Evolutionary conservation across 2,329 filamentous ascomycete species (phyloP), one percentile per base, ranked within the genome.

Genomic region (Aspergillus phoenicis): DNA sequence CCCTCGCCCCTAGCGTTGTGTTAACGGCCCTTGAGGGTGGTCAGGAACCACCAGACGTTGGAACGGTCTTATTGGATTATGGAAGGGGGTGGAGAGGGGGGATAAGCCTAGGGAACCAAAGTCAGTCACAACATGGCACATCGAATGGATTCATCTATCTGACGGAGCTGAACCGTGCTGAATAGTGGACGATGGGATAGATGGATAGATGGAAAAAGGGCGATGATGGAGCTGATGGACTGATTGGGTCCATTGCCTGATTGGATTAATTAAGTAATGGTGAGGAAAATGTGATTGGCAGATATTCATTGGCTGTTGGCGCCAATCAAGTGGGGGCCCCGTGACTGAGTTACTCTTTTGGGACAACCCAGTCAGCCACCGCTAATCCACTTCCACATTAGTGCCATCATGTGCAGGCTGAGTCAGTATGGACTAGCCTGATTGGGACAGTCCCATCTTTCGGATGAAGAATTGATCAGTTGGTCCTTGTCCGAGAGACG

Each of bases 1-100:
- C 33, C 36, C 38, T 54, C 22, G 20, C 52, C 52, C 52, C 52
- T 54, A 15, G 52, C 52, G 24, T 54, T 22, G n/a, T n/a, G 33
- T 36, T 36, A n/a, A 45, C 41, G 41, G 41, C 20, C 41, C 41
- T 45, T 5, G 20, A 15, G 17, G 33, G 15, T 17, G 6, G 24
- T 8, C 15, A 33, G 28, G 17, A 24, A 15, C n/a, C 30, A 8
- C 36, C 28, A 51, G 33, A 36, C 33, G 11, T 36, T 36, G 33
- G 11, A 36, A 36, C n/a, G 24, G 28, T 51, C 24, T 51, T 5
- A 8, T 49, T 51, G 28, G 15, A 13, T 20, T 30, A 26, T 8
- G 28, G 28, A 22, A 36, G 10, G 13, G 39, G 8, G 6, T 24
- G 17, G 17, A 5, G 17, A 20, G 17, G 7, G 7, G 41, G 41